Conservation (phyloP, 2,329 filamentous ascomycete genomes). For the Whalleya microplaca region DNA sequence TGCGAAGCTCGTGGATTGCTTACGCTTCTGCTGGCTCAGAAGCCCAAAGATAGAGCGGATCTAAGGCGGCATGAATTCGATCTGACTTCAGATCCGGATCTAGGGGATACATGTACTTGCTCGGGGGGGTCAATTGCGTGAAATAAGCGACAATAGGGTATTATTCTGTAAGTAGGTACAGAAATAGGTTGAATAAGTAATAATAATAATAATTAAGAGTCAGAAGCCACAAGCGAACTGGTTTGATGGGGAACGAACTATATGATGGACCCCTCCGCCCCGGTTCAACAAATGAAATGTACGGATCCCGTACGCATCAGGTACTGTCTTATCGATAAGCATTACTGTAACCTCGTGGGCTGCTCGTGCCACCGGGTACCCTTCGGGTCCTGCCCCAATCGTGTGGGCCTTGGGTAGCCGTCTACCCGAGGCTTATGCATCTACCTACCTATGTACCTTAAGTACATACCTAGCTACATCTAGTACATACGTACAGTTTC, state of each 20-base stretch:
- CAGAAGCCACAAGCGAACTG: background rate
- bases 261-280: background rate
- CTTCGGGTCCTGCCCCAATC: too few relatives aligned
- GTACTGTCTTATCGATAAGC: background rate
- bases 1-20: background rate
- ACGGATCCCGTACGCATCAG: too few relatives aligned
- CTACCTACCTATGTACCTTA: too few relatives aligned
- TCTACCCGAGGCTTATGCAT: background rate
- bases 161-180: background rate
- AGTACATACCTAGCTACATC: too few relatives aligned
- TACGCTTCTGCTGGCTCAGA: constrained; percentile 24
- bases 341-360: background rate
- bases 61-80: constrained; percentile 27
- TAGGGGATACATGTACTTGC: background rate
- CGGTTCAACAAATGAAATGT: background rate
- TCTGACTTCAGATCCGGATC: constrained; percentile 2
- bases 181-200: too few relatives aligned
- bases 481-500: too few relatives aligned
- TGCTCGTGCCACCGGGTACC: too few relatives aligned
- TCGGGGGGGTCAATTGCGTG: too few relatives aligned
- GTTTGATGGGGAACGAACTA: background rate
- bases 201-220: background rate
- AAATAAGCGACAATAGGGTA: too few relatives aligned
- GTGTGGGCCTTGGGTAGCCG: background rate
- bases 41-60: constrained; percentile 13